A percentile compares a stretch with the other conserved stretches of the same genome.
Conservation (phyloP, 345 rosid genomes). For the Rhodamnia argentea region DNA sequence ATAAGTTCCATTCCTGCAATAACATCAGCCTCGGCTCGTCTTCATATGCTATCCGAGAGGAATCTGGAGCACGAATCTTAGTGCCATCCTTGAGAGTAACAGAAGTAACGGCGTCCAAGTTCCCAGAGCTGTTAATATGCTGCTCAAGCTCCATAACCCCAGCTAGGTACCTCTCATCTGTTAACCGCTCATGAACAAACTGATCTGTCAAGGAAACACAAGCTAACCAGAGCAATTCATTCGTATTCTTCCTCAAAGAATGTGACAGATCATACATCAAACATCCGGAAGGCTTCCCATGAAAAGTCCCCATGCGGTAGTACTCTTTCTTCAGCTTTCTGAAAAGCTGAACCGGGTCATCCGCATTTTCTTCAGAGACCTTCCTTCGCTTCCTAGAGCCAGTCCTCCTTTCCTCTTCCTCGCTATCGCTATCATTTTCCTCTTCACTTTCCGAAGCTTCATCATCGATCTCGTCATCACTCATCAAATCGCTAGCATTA, state of each 20-base stretch:
- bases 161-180: conserved; percentile 93
- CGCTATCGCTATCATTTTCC: conserved; percentile 31
- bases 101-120: conserved; percentile 61
- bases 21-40: conserved; percentile 91
- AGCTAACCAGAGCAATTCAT: conserved; percentile 92
- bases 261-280: conserved; percentile 79
- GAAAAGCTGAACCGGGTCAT: conserved; percentile 33
- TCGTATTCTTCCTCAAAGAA: conserved; percentile 71
- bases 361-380: conserved; percentile 25
- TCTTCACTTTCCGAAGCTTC: conserved; percentile 13
- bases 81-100: conserved; percentile 91
- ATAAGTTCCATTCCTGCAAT: conserved; percentile 86
- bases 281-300: conserved; percentile 91
- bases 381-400: conserved; percentile 65
- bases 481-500: conserved; percentile 20
- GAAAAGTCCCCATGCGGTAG: conserved; percentile 77
- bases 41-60: conserved; percentile 79
- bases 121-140: conserved; percentile 74
- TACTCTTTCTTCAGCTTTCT: conserved; percentile 66
- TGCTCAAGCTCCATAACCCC: conserved; percentile 99
- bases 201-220: conserved; percentile 93
- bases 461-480: conserved; percentile 12
- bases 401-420: conserved; percentile 25
- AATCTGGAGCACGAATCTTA: conserved; percentile 76
- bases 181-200: conserved; percentile 85